Percentiles rank a stretch among this genome's conserved stretches.
phyloP scores from a whole-genome alignment of 805 yeast species.

The Saccharomycopsis capsularis region DNA sequence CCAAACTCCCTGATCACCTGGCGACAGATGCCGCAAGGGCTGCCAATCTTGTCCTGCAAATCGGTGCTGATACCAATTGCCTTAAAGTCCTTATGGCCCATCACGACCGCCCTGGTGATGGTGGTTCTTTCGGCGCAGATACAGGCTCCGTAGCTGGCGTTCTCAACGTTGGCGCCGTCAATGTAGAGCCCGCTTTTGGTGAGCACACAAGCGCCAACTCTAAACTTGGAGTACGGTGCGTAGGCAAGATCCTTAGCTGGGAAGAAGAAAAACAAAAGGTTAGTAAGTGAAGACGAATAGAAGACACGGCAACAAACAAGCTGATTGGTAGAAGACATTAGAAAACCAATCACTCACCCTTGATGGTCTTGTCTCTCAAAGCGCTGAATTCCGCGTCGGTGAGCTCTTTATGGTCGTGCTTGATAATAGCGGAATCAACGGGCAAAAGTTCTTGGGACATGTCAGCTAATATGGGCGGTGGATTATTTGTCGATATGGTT shows the following conservation, averaged over 20 bases:
- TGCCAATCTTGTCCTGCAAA: constrained; percentile 42
- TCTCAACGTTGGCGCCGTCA: constrained; percentile 85
- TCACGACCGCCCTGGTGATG: constrained; percentile 45
- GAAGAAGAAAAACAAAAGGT: neutral
- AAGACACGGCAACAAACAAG: neutral
- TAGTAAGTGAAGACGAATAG: neutral
- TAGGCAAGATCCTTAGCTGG: constrained; percentile 37
- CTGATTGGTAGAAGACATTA: neutral
- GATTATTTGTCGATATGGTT: neutral
- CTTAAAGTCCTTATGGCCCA: constrained; percentile 33
- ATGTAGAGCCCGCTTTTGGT: constrained; percentile 39
- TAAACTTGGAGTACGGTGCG: constrained; percentile 41
- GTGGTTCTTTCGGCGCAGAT: constrained; percentile 76
- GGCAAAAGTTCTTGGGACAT: neutral
- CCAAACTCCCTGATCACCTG: constrained; percentile 84
- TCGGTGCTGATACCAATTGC: constrained; percentile 69
- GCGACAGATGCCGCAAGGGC: constrained; percentile 95
- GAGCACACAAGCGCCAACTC: constrained; percentile 77
- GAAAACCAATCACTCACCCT: constrained; percentile 21
- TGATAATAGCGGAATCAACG: neutral
- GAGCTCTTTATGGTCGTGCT: constrained; percentile 21
- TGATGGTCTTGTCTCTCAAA: constrained; percentile 28
- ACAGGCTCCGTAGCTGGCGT: constrained; percentile 80
- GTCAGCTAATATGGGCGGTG: neutral
- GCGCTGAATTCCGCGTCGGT: constrained; percentile 25